Evolutionary conservation across 2,329 filamentous ascomycete genomes (phyloP).

Genomic region (Aspergillus uvarum): DNA sequence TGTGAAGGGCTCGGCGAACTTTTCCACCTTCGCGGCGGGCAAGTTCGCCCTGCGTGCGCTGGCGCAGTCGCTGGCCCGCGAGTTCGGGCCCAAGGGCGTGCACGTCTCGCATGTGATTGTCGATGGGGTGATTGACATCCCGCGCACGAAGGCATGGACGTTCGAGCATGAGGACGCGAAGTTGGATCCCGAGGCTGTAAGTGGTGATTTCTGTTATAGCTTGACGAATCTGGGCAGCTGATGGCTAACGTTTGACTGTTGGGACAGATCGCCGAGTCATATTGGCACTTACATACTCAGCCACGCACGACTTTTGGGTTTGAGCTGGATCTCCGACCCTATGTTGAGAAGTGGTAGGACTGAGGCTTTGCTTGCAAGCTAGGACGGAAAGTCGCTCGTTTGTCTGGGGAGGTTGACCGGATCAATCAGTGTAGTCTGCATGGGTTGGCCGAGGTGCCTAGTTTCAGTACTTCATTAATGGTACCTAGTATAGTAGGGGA

Average conservation of each 20-base stretch:
- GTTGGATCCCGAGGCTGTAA: slow-evolving; percentile 71
- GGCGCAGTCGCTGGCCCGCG: slow-evolving; percentile 71
- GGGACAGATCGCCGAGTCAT: slow-evolving; percentile 77
- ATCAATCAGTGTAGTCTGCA: too few relatives aligned
- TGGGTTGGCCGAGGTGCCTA: too few relatives aligned
- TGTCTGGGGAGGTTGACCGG: too few relatives aligned
- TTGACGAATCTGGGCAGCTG: slow-evolving; percentile 1
- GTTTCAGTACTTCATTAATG: too few relatives aligned
- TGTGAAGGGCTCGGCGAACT: slow-evolving; percentile 67
- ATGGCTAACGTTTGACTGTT: background rate
- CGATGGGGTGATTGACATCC: slow-evolving; percentile 82
- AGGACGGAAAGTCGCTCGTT: too few relatives aligned
- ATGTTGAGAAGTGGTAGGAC: slow-evolving; percentile 74
- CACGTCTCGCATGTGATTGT: slow-evolving; percentile 82
- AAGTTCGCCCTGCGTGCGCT: slow-evolving; percentile 79
- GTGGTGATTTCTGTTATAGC: slow-evolving; percentile 27
- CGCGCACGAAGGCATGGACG: slow-evolving; percentile 62
- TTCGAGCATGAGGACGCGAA: slow-evolving; percentile 63
- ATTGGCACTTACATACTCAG: slow-evolving; percentile 82
- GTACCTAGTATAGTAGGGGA: too few relatives aligned
- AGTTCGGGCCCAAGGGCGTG: slow-evolving; percentile 81
- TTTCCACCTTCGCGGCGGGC: slow-evolving; percentile 70
- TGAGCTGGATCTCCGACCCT: slow-evolving; percentile 77
- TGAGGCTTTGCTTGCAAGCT: too few relatives aligned
- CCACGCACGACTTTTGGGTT: slow-evolving; percentile 76